Percentiles rank a stretch among this genome's conserved stretches.
Conservation (phyloP, 495 filamentous ascomycete species). For the Extremus antarcticus region DNA sequence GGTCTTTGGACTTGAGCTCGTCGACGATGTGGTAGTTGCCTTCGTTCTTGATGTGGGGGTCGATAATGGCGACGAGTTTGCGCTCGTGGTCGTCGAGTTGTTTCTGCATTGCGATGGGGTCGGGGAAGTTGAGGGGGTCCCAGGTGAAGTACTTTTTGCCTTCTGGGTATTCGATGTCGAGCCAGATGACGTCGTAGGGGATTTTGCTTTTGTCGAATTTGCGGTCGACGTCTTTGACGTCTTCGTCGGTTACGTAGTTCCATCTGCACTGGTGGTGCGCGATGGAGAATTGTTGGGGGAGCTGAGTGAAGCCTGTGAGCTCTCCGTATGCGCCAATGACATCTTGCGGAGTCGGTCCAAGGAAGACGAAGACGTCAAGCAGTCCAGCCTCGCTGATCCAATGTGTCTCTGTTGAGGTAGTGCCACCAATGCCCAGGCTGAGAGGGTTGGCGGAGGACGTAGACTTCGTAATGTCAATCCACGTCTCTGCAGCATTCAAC, state of each 20-base stretch:
- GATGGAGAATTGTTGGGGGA: constrained; percentile 85
- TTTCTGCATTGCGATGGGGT: constrained; percentile 79
- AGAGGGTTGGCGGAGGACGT: constrained; percentile 66
- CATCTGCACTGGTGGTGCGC: constrained; percentile 96
- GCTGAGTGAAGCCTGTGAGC: constrained; percentile 84
- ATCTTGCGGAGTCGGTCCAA: constrained; percentile 74
- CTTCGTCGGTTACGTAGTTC: constrained; percentile 96
- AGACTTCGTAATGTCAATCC: constrained; percentile 87
- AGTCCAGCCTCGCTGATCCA: constrained; percentile 92
- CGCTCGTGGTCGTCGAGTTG: constrained; percentile 71
- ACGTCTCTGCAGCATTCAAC: constrained; percentile 95
- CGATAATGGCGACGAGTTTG: constrained; percentile 89
- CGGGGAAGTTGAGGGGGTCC: constrained; percentile 75
- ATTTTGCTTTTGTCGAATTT: constrained; percentile 93
- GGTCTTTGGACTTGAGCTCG: constrained; percentile 69
- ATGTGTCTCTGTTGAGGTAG: constrained; percentile 75
- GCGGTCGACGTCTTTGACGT: constrained; percentile 89
- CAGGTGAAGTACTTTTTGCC: constrained; percentile 97
- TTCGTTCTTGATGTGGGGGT: constrained; percentile 94
- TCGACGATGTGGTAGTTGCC: constrained; percentile 63
- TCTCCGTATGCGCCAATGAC: constrained; percentile 72
- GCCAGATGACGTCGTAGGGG: constrained; percentile 97
- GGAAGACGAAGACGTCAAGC: constrained; percentile 86
- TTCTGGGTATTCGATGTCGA: constrained; percentile 93
- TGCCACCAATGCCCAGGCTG: constrained; percentile 55